Evolutionary conservation across 257 asterid species (phyloP).

Genomic region (Solanum ossicruentum): DNA sequence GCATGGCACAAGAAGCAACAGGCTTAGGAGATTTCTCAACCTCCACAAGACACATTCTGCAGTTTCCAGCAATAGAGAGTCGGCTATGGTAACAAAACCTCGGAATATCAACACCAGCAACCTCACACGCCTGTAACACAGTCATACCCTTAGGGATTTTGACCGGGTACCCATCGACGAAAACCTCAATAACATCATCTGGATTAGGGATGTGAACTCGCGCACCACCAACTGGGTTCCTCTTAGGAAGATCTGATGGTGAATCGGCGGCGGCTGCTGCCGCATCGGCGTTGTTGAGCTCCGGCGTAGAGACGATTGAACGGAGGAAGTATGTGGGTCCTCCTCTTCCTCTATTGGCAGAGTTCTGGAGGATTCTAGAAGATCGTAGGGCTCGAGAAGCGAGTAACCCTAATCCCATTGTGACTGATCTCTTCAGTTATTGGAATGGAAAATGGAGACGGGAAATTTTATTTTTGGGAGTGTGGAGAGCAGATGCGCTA

Average conservation of each 20-base stretch:
- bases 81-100: constrained; percentile 81
- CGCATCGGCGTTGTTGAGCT: constrained; percentile 63
- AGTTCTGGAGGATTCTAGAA: constrained; percentile 19
- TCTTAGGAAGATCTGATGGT: constrained; percentile 41
- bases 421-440: background rate
- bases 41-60: constrained; percentile 97
- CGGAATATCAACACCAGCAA: constrained; percentile 91
- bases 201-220: constrained; percentile 75
- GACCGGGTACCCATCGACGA: constrained; percentile 82
- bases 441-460: background rate
- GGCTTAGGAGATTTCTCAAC: constrained; percentile 97
- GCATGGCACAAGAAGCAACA: constrained; percentile 98
- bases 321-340: constrained; percentile 34
- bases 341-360: constrained; percentile 2
- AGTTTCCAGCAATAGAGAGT: constrained; percentile 84
- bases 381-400: constrained; percentile 68
- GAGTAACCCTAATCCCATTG: constrained; percentile 63
- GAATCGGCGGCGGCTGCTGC: constrained; percentile 23
- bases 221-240: constrained; percentile 69
- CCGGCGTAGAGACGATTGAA: constrained; percentile 65
- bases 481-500: background rate
- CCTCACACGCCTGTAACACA: constrained; percentile 83
- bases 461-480: background rate
- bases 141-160: constrained; percentile 94
- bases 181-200: constrained; percentile 80